Conservation (phyloP, 108 stramenopile species). For the Fistulifera pelliculosa region DNA sequence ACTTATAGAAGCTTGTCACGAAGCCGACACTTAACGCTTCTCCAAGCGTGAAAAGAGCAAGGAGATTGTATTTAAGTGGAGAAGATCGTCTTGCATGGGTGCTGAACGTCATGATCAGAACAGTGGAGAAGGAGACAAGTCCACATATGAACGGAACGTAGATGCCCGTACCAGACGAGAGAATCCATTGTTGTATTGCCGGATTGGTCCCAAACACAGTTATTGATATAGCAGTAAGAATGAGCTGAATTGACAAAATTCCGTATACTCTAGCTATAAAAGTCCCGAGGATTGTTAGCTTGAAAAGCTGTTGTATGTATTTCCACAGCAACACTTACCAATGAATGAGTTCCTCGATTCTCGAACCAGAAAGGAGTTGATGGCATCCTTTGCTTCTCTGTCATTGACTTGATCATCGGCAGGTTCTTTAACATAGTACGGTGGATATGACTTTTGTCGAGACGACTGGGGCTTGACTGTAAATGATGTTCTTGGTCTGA, state of each 20-base stretch:
- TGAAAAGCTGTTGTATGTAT: constrained; percentile 2
- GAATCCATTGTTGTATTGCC: constrained; percentile 30
- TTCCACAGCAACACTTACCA: constrained; percentile 18
- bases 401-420: constrained; percentile 2
- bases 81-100: constrained; percentile 44
- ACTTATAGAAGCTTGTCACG: constrained; percentile 56
- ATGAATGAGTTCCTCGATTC: constrained; percentile 67
- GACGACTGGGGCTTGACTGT: too few species aligned
- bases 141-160: constrained; percentile 23
- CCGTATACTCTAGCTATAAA: constrained; percentile 61
- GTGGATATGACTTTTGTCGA: too few species aligned
- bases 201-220: constrained; percentile 47
- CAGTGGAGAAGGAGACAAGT: constrained; percentile 30
- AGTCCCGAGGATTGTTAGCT: background rate
- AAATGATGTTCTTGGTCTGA: too few species aligned
- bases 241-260: constrained; percentile 60
- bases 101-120: constrained; percentile 37
- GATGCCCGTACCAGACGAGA: constrained; percentile 12
- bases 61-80: constrained; percentile 64
- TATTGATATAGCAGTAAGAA: constrained; percentile 53
- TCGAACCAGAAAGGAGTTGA: constrained; percentile 59
- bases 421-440: too few species aligned
- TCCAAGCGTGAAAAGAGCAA: constrained; percentile 63
- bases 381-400: constrained; percentile 29
- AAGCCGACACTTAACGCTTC: constrained; percentile 69